A percentile compares a stretch with the other conserved stretches of the same genome.
Conservation (phyloP, 768 basidiomycete genomes). For the Scleroderma citrinum region DNA sequence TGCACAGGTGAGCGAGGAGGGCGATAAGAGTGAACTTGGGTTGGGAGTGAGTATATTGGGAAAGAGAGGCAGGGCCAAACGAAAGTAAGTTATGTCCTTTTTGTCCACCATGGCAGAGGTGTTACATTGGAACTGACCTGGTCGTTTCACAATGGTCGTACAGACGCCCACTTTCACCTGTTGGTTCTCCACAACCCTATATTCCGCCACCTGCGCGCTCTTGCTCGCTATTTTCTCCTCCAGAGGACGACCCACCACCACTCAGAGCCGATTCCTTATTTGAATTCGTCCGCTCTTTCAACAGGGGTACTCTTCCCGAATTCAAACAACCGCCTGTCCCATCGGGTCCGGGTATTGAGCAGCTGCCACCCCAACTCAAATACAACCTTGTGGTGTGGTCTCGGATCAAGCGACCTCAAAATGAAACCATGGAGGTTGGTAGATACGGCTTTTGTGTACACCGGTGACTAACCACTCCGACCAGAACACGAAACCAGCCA, state of each 20-base stretch:
- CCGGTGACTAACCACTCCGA: background rate
- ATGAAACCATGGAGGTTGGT: background rate
- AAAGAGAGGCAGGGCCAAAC: constrained; percentile 43
- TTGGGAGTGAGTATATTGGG: constrained; percentile 31
- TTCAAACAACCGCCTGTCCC: background rate
- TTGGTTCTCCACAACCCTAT: constrained; percentile 55
- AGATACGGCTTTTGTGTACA: background rate
- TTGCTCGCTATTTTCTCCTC: constrained; percentile 38
- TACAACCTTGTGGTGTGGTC: constrained; percentile 55
- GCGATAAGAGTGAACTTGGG: constrained; percentile 46
- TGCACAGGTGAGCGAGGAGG: constrained; percentile 49
- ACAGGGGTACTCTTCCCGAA: constrained; percentile 27
- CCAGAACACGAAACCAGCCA: constrained; percentile 12
- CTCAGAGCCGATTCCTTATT: constrained; percentile 43
- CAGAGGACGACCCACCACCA: constrained; percentile 30
- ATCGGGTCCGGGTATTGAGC: background rate
- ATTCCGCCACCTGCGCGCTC: constrained; percentile 34
- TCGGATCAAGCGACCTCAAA: constrained; percentile 17
- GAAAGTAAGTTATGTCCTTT: constrained; percentile 40
- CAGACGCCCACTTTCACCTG: constrained; percentile 50
- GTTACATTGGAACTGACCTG: no score
- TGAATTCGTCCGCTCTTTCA: constrained; percentile 55
- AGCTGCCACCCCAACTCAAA: constrained; percentile 1
- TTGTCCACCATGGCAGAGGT: background rate
- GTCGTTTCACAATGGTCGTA: background rate